Evolutionary conservation across 257 asterid genomes (phyloP).

Genomic region (Linaria vulgaris): DNA sequence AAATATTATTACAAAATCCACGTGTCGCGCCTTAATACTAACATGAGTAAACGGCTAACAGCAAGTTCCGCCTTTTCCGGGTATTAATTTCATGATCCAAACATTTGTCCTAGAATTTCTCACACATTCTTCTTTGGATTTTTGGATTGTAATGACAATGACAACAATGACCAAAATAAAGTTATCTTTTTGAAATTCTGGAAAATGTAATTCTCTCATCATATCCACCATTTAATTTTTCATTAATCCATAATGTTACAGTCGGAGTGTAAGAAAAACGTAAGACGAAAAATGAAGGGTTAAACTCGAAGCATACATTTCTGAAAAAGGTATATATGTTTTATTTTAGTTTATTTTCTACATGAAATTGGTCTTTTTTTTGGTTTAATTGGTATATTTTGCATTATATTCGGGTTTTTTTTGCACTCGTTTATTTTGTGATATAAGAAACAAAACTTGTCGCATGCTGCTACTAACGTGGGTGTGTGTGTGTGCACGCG

Average conservation of each 20-base stretch:
- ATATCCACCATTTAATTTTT: background rate
- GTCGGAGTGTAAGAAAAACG: background rate
- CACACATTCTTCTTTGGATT: constrained; percentile 8
- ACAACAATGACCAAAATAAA: background rate
- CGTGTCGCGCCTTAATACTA: constrained; percentile 21
- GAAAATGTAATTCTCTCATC: background rate
- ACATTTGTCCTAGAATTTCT: constrained; percentile 22
- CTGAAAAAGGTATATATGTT: too few relatives aligned
- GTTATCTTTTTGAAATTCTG: background rate
- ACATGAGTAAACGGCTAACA: constrained; percentile 16
- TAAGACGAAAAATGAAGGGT: background rate
- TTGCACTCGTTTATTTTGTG: too few relatives aligned
- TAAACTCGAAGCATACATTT: too few relatives aligned
- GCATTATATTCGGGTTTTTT: too few relatives aligned
- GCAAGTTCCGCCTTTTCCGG: constrained; percentile 32
- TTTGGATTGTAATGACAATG: background rate
- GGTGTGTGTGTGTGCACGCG: too few relatives aligned
- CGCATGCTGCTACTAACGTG: too few relatives aligned
- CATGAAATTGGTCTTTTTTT: too few relatives aligned
- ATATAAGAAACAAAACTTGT: too few relatives aligned
- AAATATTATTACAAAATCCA: background rate
- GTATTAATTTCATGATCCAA: constrained; percentile 28
- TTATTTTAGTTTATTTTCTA: too few relatives aligned
- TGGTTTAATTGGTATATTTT: too few relatives aligned
- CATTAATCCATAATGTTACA: background rate